Evolutionary conservation across 495 filamentous ascomycete genomes (phyloP).

Genomic region (Penicillium paxilli): DNA sequence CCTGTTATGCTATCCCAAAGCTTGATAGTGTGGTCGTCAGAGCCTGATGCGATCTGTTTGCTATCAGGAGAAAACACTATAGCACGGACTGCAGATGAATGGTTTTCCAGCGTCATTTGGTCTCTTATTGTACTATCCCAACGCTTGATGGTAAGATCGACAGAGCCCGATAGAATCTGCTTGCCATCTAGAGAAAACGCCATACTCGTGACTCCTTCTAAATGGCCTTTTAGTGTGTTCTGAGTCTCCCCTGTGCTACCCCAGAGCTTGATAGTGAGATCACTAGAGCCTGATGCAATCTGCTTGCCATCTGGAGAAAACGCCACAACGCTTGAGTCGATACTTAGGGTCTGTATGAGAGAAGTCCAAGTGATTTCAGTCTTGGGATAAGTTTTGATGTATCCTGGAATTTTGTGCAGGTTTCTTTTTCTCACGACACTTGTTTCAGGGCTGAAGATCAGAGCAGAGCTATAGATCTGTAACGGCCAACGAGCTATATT

Average conservation of each 20-base stretch:
- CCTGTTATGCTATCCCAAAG: constrained; percentile 31
- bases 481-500: constrained; percentile 17
- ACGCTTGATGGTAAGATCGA: too few species aligned
- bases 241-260: too few species aligned
- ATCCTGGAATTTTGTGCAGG: constrained; percentile 7
- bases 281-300: too few species aligned
- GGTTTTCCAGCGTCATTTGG: too few species aligned
- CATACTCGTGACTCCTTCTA: too few species aligned
- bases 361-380: neutral
- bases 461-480: constrained; percentile 18
- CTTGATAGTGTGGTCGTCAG: constrained; percentile 30
- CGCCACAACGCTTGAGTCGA: neutral
- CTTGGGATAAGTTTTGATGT: neutral
- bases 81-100: neutral
- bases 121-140: too few species aligned
- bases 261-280: too few species aligned
- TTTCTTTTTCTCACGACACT: constrained; percentile 17
- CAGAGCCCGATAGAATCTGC: too few species aligned
- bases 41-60: constrained; percentile 15
- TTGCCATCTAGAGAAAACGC: too few species aligned
- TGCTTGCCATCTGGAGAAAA: too few species aligned
- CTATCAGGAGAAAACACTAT: constrained; percentile 3
- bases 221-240: too few species aligned
- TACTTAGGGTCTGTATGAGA: neutral
- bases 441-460: constrained; percentile 17